A percentile compares a stretch with the other conserved stretches of the same genome.
Evolutionary conservation across 2,329 filamentous ascomycete species (phyloP).

Genomic region (Talaromyces islandicus): DNA sequence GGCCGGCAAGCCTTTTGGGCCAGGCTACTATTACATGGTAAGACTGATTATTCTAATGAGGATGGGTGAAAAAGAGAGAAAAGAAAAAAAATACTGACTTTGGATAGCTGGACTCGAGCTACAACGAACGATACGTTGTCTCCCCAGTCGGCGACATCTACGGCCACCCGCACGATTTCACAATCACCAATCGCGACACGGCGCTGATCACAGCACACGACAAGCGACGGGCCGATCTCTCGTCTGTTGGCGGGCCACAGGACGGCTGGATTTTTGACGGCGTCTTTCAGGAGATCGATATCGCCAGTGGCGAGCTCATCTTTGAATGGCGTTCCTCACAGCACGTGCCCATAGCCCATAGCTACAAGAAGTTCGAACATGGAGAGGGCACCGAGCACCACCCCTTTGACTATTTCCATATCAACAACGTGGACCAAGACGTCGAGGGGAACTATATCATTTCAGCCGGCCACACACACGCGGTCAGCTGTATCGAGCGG

Average conservation of each 20-base stretch:
- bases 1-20: not conserved
- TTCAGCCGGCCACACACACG: slow-evolving; percentile 46
- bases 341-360: slow-evolving; percentile 30
- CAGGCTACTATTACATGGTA: slow-evolving; percentile 8
- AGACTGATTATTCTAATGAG: not conserved
- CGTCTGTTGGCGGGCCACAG: slow-evolving; percentile 26
- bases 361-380: slow-evolving; percentile 14
- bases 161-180: slow-evolving; percentile 41
- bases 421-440: slow-evolving; percentile 52
- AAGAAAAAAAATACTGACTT: not conserved
- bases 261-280: slow-evolving; percentile 37
- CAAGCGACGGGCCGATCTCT: slow-evolving; percentile 32
- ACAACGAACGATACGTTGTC: slow-evolving; percentile 1
- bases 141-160: slow-evolving; percentile 5
- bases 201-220: slow-evolving; percentile 39
- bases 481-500: slow-evolving; percentile 44
- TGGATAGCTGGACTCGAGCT: slow-evolving; percentile 7
- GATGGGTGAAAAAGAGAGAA: not conserved
- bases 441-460: slow-evolving; percentile 48
- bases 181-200: slow-evolving; percentile 37
- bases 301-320: slow-evolving; percentile 34
- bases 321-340: slow-evolving; percentile 46
- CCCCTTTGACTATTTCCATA: slow-evolving; percentile 52
- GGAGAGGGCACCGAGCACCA: slow-evolving; percentile 13
- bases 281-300: slow-evolving; percentile 42